Percentiles rank a stretch among this genome's conserved stretches.
Evolutionary conservation across 2,329 filamentous ascomycete species (phyloP).

Genomic region (Sarocladium strictum): DNA sequence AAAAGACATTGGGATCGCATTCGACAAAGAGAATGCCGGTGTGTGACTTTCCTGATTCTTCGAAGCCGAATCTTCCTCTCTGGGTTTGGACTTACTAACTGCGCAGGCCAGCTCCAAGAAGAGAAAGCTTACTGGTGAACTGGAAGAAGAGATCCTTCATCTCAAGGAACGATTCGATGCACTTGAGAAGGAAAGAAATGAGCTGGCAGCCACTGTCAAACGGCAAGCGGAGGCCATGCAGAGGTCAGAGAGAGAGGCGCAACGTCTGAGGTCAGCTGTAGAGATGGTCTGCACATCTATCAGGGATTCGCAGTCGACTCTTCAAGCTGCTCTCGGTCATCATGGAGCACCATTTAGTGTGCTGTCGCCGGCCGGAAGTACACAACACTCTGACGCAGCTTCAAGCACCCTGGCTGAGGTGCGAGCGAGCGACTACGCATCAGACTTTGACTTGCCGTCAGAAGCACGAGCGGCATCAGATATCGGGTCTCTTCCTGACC

Average conservation of each 20-base stretch:
- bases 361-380: background rate
- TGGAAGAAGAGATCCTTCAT: background rate
- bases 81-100: background rate
- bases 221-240: background rate
- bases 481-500: background rate
- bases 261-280: background rate
- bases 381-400: background rate
- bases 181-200: background rate
- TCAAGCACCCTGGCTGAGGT: background rate
- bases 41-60: background rate
- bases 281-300: background rate
- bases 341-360: background rate
- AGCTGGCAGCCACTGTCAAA: background rate
- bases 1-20: slow-evolving; percentile 6
- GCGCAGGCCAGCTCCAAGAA: slow-evolving; percentile 1
- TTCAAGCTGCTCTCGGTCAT: background rate
- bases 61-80: no score
- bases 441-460: background rate
- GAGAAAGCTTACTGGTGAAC: background rate
- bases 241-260: background rate
- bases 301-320: background rate
- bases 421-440: background rate
- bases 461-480: background rate
- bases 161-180: slow-evolving; percentile 2
- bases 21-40: slow-evolving; percentile 7